Evolutionary conservation across 495 filamentous ascomycete species (phyloP), one percentile per base, ranked within the genome.

Genomic region (Penicillium coprophilum): DNA sequence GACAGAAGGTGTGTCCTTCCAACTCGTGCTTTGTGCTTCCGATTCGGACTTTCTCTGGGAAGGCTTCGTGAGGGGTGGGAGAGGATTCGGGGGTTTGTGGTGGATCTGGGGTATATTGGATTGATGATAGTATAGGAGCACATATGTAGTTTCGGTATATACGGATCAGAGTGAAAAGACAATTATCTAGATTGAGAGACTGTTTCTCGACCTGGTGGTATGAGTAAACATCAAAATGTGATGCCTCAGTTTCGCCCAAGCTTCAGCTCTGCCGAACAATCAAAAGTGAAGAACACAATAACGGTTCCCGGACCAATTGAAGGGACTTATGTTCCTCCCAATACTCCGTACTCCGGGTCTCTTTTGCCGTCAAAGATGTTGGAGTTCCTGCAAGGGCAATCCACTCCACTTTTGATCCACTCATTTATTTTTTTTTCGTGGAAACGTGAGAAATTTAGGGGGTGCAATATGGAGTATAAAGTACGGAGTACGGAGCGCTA

Each of bases 1-100:
- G 81, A 10, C 67, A 55, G 27, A 50, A 73, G 11, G 75, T 83
- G 13, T 83, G 81, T 60, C 70, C 75, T 8, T 62, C 59, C 12
- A 63, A 51, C 10, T 69, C 73, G 45, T 76, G 73, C 43, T 34
- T 69, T 40, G 66, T 74, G 39, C 61, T 73, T 24, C 69, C 69
- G 19, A 69, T 73, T 36, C 59, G 55, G 9, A 60, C 57, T 49
- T 73, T 64, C 62, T 57, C 41, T 10, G 60, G 23, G 20, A 55
- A 59, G 46, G 50, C 53, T 46, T 27, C 40, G 41, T 36, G 31
- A 50, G 12, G 9, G 17, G 2, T 30, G 30, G 6, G 19, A 21
- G 15, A 21, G 12, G 34, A 40, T 19, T 6, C 2, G 38, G 38
- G n/a, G 15, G 24, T 27, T 39, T 12, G n/a, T 24, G 23, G 23